Percentiles rank a stretch among this genome's conserved stretches.
Conservation (phyloP, 2,329 filamentous ascomycete species). For the Orbilia blumenaviensis region DNA sequence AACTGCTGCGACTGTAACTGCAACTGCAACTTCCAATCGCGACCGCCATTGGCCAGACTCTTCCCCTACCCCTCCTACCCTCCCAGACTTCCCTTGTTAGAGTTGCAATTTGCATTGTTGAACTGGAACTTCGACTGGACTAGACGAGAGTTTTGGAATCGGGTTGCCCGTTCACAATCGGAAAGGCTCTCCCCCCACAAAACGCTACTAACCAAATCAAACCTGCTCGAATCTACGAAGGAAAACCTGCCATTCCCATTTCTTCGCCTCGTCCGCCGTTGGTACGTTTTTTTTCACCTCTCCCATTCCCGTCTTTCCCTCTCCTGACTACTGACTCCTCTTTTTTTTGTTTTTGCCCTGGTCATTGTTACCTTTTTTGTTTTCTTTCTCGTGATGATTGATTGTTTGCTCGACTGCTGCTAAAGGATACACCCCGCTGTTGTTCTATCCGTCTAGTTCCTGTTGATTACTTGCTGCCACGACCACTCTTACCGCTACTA, state of each 20-base stretch:
- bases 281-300: not conserved
- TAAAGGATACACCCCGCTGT: no score
- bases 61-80: no score
- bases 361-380: not conserved
- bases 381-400: not conserved
- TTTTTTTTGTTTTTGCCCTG: no score
- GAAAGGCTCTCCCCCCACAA: slow-evolving; percentile 20
- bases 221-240: slow-evolving; percentile 43
- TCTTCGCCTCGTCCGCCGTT: not conserved
- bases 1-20: no score
- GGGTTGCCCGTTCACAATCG: slow-evolving; percentile 26
- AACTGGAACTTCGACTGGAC: no score
- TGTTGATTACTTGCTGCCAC: not conserved
- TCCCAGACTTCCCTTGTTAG: no score
- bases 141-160: not conserved
- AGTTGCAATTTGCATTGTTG: not conserved
- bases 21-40: no score
- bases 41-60: no score
- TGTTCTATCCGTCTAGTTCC: no score
- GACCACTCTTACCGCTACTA: not conserved
- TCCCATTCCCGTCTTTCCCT: not conserved
- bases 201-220: slow-evolving; percentile 48
- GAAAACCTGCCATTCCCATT: slow-evolving; percentile 23
- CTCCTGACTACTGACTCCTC: not conserved
- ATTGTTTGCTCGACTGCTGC: not conserved